phyloP scores from a whole-genome alignment of 306 rosid species.

The Vachellia pachyceras region DNA sequence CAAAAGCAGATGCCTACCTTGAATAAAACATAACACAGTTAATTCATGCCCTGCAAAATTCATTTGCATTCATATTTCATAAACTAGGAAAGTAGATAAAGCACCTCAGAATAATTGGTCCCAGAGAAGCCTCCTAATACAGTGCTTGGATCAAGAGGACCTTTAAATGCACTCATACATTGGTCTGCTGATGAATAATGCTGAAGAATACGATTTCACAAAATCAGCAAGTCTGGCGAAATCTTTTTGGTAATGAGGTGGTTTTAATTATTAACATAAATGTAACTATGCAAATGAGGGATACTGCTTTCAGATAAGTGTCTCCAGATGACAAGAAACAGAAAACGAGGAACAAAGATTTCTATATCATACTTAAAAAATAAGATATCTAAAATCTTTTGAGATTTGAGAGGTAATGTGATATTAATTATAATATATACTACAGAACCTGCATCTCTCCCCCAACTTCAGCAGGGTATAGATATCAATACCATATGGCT shows the following conservation, averaged over 20 bases:
- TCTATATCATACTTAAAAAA: background rate
- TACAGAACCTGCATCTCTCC: background rate
- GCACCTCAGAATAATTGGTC: conserved; percentile 85
- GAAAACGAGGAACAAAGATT: conserved; percentile 19
- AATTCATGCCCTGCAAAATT: conserved; percentile 37
- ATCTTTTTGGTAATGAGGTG: background rate
- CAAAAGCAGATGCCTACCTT: conserved; percentile 89
- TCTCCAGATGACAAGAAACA: conserved; percentile 19
- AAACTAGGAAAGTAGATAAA: conserved; percentile 31
- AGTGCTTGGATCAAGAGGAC: conserved; percentile 97
- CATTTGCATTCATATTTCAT: conserved; percentile 35
- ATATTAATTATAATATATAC: conserved; percentile 27
- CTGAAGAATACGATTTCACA: conserved; percentile 53
- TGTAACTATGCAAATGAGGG: background rate
- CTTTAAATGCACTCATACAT: conserved; percentile 95
- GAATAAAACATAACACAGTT: conserved; percentile 47
- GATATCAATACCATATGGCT: background rate
- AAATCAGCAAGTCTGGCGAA: conserved; percentile 16
- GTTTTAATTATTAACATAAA: conserved; percentile 21
- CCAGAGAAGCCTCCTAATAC: conserved; percentile 93
- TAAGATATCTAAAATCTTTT: background rate
- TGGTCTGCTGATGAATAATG: conserved; percentile 92
- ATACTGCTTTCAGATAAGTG: conserved; percentile 18
- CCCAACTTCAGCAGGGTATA: conserved; percentile 11
- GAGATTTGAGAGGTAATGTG: conserved; percentile 2